Base-by-base conservation (phyloP, 2,329 filamentous ascomycete species). In the Chaetomiaceae sp. region DNA sequence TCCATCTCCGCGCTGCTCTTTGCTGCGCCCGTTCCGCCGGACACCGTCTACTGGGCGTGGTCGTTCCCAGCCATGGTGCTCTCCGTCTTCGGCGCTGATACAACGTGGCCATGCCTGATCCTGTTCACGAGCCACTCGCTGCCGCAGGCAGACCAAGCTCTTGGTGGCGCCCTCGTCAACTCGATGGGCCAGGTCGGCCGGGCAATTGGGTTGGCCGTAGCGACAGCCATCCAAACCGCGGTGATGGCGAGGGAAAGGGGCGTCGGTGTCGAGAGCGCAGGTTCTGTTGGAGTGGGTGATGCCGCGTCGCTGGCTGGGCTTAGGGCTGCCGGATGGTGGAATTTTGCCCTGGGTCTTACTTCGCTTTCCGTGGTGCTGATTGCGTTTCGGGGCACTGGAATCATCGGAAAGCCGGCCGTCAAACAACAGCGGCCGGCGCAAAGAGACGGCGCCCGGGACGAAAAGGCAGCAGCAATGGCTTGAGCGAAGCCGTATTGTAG, bases 101-200 rank as follows among this genome's bases (percentile, higher is more conserved):
- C 79, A 0, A 70, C 81, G 0, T 85, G 79, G 70, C 82, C 83
- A 0, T 76, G 76, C 4, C 65, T 86, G 15, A 81, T 79, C 0
- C 70, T 87, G 0, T 85, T 84, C 58, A 82, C 78, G 0, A 82
- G 81, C 0, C 77, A 78, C 50, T 70, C 75, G 0, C 68, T 87
- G 1, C 77, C 81, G 0, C 66, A 69, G 1, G 75, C 79, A 40
- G 81, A 87, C 51, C 83, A 86, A 57, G 79, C 81, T 1, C 62
- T 86, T 0, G 83, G 82, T 0, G 83, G 82, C 1, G 83, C 81
- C 0, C 71, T 86, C 8, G 78, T 86, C 58, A 85, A 85, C 49
- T 74, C 81, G 0, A 74, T 81, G 11, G 78, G 78, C 0, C 81
- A 84, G 57, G 68, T 86, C 26, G 83, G 83, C 0, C 69, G 83